Percentiles rank a stretch among this genome's conserved stretches.
Evolutionary conservation across 2,329 filamentous ascomycete species (phyloP).

Genomic region (Claviceps maximensis): DNA sequence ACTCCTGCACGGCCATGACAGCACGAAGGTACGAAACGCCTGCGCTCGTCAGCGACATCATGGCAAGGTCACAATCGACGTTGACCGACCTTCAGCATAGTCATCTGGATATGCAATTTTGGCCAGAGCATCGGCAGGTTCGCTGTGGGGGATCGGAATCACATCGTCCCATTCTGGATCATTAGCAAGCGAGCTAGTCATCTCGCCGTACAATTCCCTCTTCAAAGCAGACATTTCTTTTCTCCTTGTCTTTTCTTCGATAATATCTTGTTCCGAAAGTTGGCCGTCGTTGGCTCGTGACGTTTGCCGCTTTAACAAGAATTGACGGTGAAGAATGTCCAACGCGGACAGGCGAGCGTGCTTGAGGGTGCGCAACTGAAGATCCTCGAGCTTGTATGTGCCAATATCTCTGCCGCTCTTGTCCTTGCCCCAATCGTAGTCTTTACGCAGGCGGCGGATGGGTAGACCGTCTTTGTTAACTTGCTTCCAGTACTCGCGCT

Average conservation of each 20-base stretch:
- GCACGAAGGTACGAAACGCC: slow-evolving; percentile 88
- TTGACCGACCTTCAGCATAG: slow-evolving; percentile 59
- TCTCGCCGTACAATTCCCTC: slow-evolving; percentile 39
- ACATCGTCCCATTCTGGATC: slow-evolving; percentile 78
- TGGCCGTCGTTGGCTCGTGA: slow-evolving; percentile 13
- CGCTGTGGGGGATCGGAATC: slow-evolving; percentile 67
- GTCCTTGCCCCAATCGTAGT: slow-evolving; percentile 38
- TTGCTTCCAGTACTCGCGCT: slow-evolving; percentile 45
- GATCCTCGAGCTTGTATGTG: slow-evolving; percentile 33
- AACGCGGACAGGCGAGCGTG: slow-evolving; percentile 30
- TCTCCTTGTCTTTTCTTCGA: slow-evolving; percentile 33
- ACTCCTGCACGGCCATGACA: slow-evolving; percentile 80
- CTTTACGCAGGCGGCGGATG: slow-evolving; percentile 27
- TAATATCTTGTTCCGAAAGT: slow-evolving; percentile 26
- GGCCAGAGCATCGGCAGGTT: slow-evolving; percentile 76
- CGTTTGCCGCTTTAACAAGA: slow-evolving; percentile 25
- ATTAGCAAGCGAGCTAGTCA: slow-evolving; percentile 32
- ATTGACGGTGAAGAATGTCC: slow-evolving; percentile 30
- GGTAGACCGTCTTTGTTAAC: slow-evolving; percentile 39
- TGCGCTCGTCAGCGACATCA: slow-evolving; percentile 16
- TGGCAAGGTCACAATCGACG: background rate
- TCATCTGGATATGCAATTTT: slow-evolving; percentile 82
- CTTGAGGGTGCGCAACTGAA: slow-evolving; percentile 28
- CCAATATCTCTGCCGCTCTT: slow-evolving; percentile 34
- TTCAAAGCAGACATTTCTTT: slow-evolving; percentile 37